A percentile compares a stretch with the other conserved stretches of the same genome.
phyloP scores from a whole-genome alignment of 2,329 filamentous ascomycete species.

The Aureobasidium sp. region DNA sequence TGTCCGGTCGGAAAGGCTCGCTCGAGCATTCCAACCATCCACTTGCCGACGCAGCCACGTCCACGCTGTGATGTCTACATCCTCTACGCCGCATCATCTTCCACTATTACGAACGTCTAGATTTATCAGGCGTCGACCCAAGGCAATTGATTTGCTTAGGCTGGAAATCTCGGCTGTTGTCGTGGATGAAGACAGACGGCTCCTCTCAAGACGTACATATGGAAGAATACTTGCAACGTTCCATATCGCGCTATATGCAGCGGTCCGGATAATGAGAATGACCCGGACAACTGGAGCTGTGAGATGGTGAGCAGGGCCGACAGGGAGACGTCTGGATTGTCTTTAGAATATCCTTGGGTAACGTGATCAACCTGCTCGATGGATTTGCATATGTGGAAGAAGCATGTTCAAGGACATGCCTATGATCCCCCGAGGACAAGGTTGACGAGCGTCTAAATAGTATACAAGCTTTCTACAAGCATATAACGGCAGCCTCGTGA shows the following conservation, averaged over 20 bases:
- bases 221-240: slow-evolving; percentile 36
- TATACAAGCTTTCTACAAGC: too few species aligned
- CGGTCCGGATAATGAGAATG: slow-evolving; percentile 22
- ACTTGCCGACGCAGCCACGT: background rate
- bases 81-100: background rate
- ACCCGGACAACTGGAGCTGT: slow-evolving; percentile 24
- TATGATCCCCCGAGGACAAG: too few species aligned
- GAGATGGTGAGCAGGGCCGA: slow-evolving; percentile 11
- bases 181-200: too few species aligned
- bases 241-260: slow-evolving; percentile 19
- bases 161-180: too few species aligned
- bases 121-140: fast-evolving
- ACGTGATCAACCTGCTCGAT: background rate
- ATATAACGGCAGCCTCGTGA: too few species aligned
- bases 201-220: slow-evolving; percentile 31
- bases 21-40: background rate
- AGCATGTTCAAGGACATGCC: too few species aligned
- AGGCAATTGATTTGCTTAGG: too few species aligned
- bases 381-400: too few species aligned
- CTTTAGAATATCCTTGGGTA: background rate
- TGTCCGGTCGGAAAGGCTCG: background rate
- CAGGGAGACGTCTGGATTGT: background rate
- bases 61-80: background rate
- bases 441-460: too few species aligned
- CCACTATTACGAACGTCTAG: background rate